Base-by-base conservation (phyloP, 129 eudicot species). In the Scalesia atractyloides region DNA sequence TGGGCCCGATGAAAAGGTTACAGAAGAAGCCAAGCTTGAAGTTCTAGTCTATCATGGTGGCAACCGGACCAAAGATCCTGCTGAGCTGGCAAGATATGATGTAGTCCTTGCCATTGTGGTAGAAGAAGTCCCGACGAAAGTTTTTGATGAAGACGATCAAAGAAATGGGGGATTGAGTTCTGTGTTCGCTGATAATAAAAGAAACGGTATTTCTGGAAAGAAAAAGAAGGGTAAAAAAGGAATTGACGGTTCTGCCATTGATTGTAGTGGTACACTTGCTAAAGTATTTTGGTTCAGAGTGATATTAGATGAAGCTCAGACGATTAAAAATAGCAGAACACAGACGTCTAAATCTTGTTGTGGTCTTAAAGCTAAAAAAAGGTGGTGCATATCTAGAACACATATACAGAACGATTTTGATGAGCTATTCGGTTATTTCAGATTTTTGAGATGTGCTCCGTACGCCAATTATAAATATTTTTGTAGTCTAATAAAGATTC, bases 361-460 rank as follows among this genome's bases (percentile, higher is more conserved):
- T 73, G 96, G 98, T 61, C 89, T 94, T 65, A 82, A 86, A 80
- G 98, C 98, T 4, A 94, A 88, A 81, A 79, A 82, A 54, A 80
- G 98, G 63, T 94, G 98, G 98, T 94, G 98, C 72, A 82, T 94
- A 66, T 93, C 98, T 3, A 97, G 98, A 77, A 90, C 98, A 3
- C 98, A 97, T 52, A 93, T 93, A 80, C 98, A 93, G 62, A 93
- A 93, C 76, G 78, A 96, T 5, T 82, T 93, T 22, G 97, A 93
- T 82, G 98, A 93, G 56, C 69, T 93, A 59, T 93, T 72, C 77
- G 90, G 98, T 72, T 93, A 93, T 80, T 93, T 93, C 80, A 82
- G 98, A 80, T 93, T 93, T 81, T 76, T 93, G 65, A 88, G 66
- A 71, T 88, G 90, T 78, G 96, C 86, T 16, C 92, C 95, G 16